Evolutionary conservation across 2,329 filamentous ascomycete genomes (phyloP), one percentile per base, ranked within the genome.

Genomic region (Dactylellina haptotyla): DNA sequence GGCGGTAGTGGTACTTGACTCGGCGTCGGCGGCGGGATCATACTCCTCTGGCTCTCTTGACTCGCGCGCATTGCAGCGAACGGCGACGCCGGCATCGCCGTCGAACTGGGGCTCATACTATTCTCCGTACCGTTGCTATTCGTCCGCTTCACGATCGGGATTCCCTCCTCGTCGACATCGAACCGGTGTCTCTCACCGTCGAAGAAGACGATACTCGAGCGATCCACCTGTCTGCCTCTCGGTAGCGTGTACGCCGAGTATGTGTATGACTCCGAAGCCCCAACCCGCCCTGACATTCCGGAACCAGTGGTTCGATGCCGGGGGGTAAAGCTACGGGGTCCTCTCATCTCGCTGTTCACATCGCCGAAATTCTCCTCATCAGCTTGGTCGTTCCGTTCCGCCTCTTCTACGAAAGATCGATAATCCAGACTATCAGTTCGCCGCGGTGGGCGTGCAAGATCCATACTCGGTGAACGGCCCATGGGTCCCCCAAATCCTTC

Each of bases 391-490:
- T 51, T 32, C 12, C 61, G 18, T n/a, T 62, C 69, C 1, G 54
- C 37, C 2, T 73, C 69, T 14, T 73, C 69, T 3, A 73, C 53
- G 23, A 73, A 73, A 1, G 69, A 66, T n/a, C 54, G 26, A 39
- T 73, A 73, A 30, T 73, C 69, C n/a, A 59, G 26, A 20, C 69
- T 73, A 34, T 73, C 69, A 3, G 53, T 59, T 12, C 69, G 45
- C 6, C 61, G 61, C 4, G 53, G 56, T 16, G 8, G 39, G 14
- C 39, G 61, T 46, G 23, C 50, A n/a, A 66, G 89, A 66, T 87
- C 86, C 84, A 91, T 88, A 80, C 89, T 92, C 25, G 90, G 84
- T 1, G 90, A 89, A 0, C 89, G 91, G 65, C 89, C 85, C 14
- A 85, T 86, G 8, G 85, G 16, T 25, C 9, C 9, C 4, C 10